Percentiles rank a stretch among this genome's conserved stretches.
phyloP scores from a whole-genome alignment of 2,329 filamentous ascomycete genomes.

The Endocalyx cinctus region DNA sequence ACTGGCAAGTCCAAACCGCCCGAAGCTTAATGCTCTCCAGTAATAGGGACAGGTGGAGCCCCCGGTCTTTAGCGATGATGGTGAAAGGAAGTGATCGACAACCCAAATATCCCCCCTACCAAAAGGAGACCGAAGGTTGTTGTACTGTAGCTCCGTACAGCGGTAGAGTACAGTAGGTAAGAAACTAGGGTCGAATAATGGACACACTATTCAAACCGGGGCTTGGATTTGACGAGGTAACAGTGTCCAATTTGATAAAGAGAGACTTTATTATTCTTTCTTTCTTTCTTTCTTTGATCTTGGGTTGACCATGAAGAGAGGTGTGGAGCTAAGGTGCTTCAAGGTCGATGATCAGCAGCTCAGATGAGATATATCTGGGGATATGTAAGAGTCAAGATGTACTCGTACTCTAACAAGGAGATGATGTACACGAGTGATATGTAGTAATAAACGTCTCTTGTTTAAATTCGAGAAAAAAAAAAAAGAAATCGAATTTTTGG shows the following conservation, averaged over 20 bases:
- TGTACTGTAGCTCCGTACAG: constrained; percentile 6
- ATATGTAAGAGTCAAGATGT: no score
- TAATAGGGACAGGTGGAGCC: constrained; percentile 39
- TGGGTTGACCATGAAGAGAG: no score
- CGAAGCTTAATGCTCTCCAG: constrained; percentile 39
- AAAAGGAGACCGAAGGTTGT: constrained; percentile 28
- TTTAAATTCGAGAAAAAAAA: no score
- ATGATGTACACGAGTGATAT: no score
- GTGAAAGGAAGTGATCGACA: constrained; percentile 50
- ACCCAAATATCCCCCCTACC: constrained; percentile 46
- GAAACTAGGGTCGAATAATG: constrained; percentile 26
- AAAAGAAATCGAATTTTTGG: no score
- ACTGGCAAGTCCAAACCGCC: constrained; percentile 30
- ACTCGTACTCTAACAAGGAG: no score
- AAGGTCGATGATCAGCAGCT: no score
- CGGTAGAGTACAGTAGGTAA: constrained; percentile 6
- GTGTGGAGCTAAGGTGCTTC: no score
- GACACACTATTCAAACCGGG: constrained; percentile 22
- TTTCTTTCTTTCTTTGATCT: no score
- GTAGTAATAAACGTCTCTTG: no score
- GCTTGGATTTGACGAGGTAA: constrained; percentile 25
- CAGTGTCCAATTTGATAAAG: constrained; percentile 31
- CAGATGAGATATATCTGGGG: no score
- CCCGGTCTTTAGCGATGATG: constrained; percentile 42
- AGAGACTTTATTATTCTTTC: no score